Evolutionary conservation across 2,329 filamentous ascomycete genomes (phyloP).

Genomic region (Hypocreales sp.): DNA sequence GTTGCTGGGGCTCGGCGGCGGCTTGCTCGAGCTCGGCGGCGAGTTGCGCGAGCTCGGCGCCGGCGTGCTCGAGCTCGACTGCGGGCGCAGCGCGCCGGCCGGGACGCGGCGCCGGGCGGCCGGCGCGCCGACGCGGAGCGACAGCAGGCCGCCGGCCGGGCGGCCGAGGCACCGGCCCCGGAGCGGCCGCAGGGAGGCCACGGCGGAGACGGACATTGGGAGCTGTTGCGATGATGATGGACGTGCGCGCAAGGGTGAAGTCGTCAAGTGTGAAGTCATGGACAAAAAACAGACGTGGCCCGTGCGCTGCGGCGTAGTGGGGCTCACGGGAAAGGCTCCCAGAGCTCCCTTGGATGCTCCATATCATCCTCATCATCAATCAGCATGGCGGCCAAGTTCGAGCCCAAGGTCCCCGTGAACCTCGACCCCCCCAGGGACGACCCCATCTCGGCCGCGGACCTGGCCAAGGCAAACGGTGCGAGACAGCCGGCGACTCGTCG

Average conservation of each 20-base stretch:
- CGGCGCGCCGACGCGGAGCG: constrained; percentile 15
- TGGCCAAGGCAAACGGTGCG: constrained; percentile 73
- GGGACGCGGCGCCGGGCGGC: constrained; percentile 12
- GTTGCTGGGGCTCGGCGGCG: too few relatives aligned
- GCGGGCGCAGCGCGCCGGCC: constrained; percentile 13
- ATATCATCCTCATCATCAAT: neutral
- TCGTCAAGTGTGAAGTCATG: too few relatives aligned
- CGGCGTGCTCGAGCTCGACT: constrained; percentile 11
- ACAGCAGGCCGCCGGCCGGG: constrained; percentile 14
- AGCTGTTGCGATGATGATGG: neutral
- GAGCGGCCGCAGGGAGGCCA: constrained; percentile 18
- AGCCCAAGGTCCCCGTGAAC: constrained; percentile 60
- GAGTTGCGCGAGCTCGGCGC: too few relatives aligned
- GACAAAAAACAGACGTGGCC: too few relatives aligned
- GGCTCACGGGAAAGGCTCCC: too few relatives aligned
- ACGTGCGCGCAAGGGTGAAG: too few relatives aligned
- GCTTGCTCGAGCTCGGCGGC: too few relatives aligned
- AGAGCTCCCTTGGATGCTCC: neutral
- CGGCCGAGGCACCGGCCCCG: constrained; percentile 13
- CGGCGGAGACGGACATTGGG: constrained; percentile 17
- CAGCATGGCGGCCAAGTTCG: constrained; percentile 50
- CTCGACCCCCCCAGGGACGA: constrained; percentile 80
- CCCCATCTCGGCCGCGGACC: constrained; percentile 62
- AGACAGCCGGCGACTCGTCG: too few relatives aligned
- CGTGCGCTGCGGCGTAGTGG: too few relatives aligned